Evolutionary conservation across 2,329 filamentous ascomycete genomes (phyloP), one percentile per base, ranked within the genome.

Genomic region (Fusarium ramigenum): DNA sequence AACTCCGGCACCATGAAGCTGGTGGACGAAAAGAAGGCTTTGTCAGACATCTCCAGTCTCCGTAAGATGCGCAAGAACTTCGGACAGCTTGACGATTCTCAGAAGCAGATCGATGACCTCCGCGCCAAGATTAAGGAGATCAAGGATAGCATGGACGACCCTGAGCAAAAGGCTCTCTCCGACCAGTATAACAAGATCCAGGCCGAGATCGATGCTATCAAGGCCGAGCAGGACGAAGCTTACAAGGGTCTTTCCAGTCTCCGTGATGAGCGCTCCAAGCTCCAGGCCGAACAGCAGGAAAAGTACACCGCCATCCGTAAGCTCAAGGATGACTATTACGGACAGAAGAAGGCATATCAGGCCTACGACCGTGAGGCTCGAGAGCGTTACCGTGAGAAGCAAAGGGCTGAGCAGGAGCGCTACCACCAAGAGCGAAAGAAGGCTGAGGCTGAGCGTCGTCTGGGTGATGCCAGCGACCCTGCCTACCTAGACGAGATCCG

Each of bases 1-100:
- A 93, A 97, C 82, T 89, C 91, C 40, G 96, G 96, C 74, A 93
- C 89, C 82, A 95, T 99, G 93, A 97, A 95, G 85, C 87, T 99
- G 58, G 96, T 98, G 16, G 96, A 99, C 78, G 96, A 98, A 90
- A 97, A 94, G 88, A 98, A 98, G 89, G 92, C 94, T 14, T 88
- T 98, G 25, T 85, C 89, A 57, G 94, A 98, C 78, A 92, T 97
- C 78, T 93, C 93, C 54, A 92, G 86, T 81, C 86, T 98, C 75
- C 92, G 93, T 83, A 97, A 97, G 87, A 89, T 93, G 79, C 93
- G 93, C 85, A 98, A 98, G 90, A 93, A 91, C 84, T 98, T 99
- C 82, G 90, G 91, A 66, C 90, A 91, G 70, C 93, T 98, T 79
- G 94, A 97, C 68, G 91, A 93, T 67, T 87, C 91, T 39, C 93